Conservation (phyloP, 2,329 filamentous ascomycete genomes). For the Fusarium temperatum region DNA sequence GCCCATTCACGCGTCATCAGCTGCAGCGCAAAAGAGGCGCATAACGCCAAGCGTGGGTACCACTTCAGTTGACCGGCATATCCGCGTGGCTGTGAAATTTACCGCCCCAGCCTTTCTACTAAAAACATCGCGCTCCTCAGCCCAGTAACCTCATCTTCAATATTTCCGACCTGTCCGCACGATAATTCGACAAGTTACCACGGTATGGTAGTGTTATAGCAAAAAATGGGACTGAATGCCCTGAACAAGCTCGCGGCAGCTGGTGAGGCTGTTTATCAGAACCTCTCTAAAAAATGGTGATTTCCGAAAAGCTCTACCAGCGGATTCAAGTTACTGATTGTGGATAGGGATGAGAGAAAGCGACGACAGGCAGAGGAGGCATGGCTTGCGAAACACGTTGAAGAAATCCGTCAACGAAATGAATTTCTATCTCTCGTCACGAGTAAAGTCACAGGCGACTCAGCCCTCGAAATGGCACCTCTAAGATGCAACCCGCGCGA, state of each 20-base stretch:
- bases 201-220: conserved; percentile 10
- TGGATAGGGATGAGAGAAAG: conserved; percentile 23
- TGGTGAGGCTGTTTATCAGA: conserved; percentile 29
- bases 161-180: background rate
- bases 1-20: conserved; percentile 14
- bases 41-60: conserved; percentile 23
- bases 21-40: conserved; percentile 8
- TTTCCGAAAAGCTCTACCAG: too few relatives aligned
- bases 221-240: conserved; percentile 32
- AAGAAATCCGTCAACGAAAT: conserved; percentile 34
- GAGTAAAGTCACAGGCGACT: conserved; percentile 34
- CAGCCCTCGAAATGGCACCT: conserved; percentile 30
- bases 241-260: conserved; percentile 22
- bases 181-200: background rate
- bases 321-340: background rate
- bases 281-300: conserved; percentile 33
- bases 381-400: background rate
- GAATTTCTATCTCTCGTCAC: conserved; percentile 27
- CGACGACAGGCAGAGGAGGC: background rate
- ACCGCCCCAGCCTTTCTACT: conserved; percentile 5
- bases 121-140: background rate
- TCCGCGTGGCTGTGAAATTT: conserved; percentile 30
- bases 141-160: background rate
- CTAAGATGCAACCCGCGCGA: conserved; percentile 26
- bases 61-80: background rate